phyloP scores from a whole-genome alignment of 2,329 filamentous ascomycete genomes.

The Mollisia scopiformis region DNA sequence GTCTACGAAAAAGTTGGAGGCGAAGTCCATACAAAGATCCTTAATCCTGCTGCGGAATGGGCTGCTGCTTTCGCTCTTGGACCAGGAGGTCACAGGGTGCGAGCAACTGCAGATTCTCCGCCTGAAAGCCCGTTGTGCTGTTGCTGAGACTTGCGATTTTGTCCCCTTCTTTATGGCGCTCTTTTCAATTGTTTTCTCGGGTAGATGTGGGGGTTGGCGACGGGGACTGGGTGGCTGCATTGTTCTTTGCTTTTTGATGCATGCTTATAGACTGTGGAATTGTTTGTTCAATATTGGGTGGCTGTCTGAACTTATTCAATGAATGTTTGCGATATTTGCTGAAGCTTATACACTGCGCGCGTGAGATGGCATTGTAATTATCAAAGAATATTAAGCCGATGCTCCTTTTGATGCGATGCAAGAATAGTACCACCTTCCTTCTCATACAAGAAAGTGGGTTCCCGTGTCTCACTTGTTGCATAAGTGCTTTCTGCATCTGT shows the following conservation, averaged over 20 bases:
- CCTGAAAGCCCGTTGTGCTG: neutral
- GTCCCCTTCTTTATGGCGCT: neutral
- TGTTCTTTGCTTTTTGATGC: neutral
- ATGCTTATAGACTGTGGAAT: neutral
- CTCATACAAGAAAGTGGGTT: too few species aligned
- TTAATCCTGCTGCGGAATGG: slow-evolving; percentile 22
- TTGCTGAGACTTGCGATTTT: neutral
- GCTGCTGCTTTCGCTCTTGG: neutral
- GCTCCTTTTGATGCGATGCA: too few species aligned
- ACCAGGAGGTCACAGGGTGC: neutral
- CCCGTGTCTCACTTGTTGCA: too few species aligned
- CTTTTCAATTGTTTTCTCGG: neutral
- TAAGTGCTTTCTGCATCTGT: too few species aligned
- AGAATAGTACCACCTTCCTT: too few species aligned
- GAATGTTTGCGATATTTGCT: neutral
- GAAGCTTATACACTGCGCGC: neutral
- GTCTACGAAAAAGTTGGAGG: slow-evolving; percentile 10
- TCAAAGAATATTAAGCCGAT: too few species aligned
- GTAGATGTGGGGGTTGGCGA: neutral
- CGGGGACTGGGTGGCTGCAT: neutral
- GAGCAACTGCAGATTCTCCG: neutral
- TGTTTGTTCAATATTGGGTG: neutral
- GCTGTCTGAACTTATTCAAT: neutral
- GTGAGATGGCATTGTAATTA: too few species aligned
- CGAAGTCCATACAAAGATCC: slow-evolving; percentile 2